These are phyloP conservation scores for Hygrocybe coccinea DNA, from an alignment of 768 basidiomycete species.

Conservation along the genomic window DNA sequence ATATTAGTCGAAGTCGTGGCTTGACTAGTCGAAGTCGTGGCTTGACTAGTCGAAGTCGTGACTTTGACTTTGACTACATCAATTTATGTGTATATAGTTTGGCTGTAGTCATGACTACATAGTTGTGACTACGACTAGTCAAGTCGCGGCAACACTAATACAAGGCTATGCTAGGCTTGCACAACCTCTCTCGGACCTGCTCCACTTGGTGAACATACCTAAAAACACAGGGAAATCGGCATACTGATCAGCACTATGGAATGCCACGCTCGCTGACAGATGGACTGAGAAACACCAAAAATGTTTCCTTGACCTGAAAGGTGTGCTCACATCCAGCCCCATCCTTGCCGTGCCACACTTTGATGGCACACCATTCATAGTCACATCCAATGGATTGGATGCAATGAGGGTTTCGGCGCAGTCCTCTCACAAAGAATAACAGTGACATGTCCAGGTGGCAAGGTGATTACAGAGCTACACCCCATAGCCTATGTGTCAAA, in stretches of 20 bases:
- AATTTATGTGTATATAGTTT: too few species aligned
- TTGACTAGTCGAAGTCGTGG: too few species aligned
- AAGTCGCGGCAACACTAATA: too few species aligned
- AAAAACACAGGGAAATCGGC: not conserved
- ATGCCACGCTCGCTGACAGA: slow-evolving; percentile 23
- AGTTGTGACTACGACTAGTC: too few species aligned
- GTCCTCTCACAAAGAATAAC: slow-evolving; percentile 25
- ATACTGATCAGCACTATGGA: slow-evolving; percentile 5
- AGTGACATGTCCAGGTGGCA: slow-evolving; percentile 19
- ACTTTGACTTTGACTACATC: too few species aligned
- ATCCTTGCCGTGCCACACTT: slow-evolving; percentile 20
- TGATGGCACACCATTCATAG: slow-evolving; percentile 31
- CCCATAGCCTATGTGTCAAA: slow-evolving; percentile 35
- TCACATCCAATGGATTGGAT: slow-evolving; percentile 37
- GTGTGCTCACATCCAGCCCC: slow-evolving; percentile 13
- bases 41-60: too few species aligned
- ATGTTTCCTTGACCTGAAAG: not conserved
- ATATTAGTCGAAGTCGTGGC: too few species aligned
- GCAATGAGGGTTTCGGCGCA: slow-evolving; percentile 31
- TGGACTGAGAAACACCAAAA: not conserved
- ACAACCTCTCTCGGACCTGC: slow-evolving; percentile 29
- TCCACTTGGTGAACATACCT: slow-evolving; percentile 18
- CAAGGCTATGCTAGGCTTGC: slow-evolving; percentile 30
- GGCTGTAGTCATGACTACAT: too few species aligned
- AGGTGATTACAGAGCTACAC: not conserved